Evolutionary conservation across 108 stramenopile genomes (phyloP).

Genomic region (Nitzschia sp.): DNA sequence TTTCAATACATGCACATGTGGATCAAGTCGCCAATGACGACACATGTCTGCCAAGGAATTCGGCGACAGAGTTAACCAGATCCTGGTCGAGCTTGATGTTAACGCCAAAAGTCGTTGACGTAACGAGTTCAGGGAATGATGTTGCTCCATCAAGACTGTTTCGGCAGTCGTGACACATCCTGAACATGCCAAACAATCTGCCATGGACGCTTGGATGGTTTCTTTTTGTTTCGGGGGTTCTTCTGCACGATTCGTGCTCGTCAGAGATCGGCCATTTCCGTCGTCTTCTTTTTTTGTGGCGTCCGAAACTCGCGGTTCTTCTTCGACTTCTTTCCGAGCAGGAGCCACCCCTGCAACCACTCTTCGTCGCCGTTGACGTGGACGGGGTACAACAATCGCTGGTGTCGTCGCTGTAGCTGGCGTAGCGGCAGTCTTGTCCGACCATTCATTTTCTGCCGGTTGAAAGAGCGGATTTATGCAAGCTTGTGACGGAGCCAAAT

Average conservation of each 20-base stretch:
- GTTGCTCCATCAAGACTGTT: slow-evolving; percentile 91
- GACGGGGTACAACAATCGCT: slow-evolving; percentile 31
- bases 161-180: slow-evolving; percentile 99
- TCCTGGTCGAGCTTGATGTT: not conserved
- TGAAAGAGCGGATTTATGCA: slow-evolving; percentile 89
- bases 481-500: slow-evolving; percentile 85
- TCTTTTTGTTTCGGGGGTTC: slow-evolving; percentile 33
- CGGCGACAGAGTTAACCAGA: slow-evolving; percentile 67
- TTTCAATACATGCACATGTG: slow-evolving; percentile 7
- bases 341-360: no score
- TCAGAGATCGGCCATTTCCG: not conserved
- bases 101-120: slow-evolving; percentile 17
- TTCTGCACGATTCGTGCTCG: slow-evolving; percentile 3
- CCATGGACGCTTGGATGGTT: slow-evolving; percentile 81
- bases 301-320: not conserved
- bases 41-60: slow-evolving; percentile 76
- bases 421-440: not conserved
- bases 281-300: not conserved
- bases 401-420: slow-evolving; percentile 6
- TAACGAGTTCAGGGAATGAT: slow-evolving; percentile 72
- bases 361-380: slow-evolving; percentile 28
- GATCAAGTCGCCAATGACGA: slow-evolving; percentile 55
- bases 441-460: slow-evolving; percentile 18
- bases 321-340: slow-evolving; percentile 3
- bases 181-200: slow-evolving; percentile 97